Conservation (phyloP, 805 yeast genomes). For the Scheffersomyces lignosus region DNA sequence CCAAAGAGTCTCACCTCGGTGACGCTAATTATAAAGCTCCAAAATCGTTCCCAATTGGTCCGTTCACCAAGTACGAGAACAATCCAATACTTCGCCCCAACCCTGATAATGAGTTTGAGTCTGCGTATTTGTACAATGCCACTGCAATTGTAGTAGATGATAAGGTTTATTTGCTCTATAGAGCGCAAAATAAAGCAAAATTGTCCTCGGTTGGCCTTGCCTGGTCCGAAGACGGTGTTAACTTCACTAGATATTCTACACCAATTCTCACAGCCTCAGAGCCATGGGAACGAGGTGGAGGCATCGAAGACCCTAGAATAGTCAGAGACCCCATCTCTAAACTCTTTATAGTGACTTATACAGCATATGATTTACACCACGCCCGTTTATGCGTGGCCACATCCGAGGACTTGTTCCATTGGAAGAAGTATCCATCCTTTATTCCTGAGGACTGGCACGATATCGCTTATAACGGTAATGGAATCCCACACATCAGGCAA, state of each 20-base stretch:
- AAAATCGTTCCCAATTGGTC: conserved; percentile 40
- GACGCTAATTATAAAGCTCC: conserved; percentile 35
- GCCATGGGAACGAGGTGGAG: conserved; percentile 41
- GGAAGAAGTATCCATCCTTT: conserved; percentile 40
- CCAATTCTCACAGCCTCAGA: conserved; percentile 39
- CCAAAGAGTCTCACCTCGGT: conserved; percentile 26
- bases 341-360: conserved; percentile 39
- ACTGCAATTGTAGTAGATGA: conserved; percentile 41
- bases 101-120: conserved; percentile 37
- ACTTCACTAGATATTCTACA: conserved; percentile 26
- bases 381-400: conserved; percentile 44
- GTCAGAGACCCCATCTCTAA: conserved; percentile 37
- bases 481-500: conserved; percentile 24
- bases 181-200: conserved; percentile 38
- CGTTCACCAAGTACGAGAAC: conserved; percentile 32
- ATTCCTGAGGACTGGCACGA: conserved; percentile 34
- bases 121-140: conserved; percentile 42
- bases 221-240: conserved; percentile 40
- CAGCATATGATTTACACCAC: conserved; percentile 33
- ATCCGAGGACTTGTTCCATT: conserved; percentile 33
- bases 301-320: conserved; percentile 44
- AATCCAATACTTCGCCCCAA: conserved; percentile 42
- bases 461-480: conserved; percentile 25
- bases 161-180: conserved; percentile 34
- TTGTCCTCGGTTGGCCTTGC: conserved; percentile 40